Evolutionary conservation across 768 basidiomycete species (phyloP), one percentile per base, ranked within the genome.

Genomic region (Nevesoporus exiguus): DNA sequence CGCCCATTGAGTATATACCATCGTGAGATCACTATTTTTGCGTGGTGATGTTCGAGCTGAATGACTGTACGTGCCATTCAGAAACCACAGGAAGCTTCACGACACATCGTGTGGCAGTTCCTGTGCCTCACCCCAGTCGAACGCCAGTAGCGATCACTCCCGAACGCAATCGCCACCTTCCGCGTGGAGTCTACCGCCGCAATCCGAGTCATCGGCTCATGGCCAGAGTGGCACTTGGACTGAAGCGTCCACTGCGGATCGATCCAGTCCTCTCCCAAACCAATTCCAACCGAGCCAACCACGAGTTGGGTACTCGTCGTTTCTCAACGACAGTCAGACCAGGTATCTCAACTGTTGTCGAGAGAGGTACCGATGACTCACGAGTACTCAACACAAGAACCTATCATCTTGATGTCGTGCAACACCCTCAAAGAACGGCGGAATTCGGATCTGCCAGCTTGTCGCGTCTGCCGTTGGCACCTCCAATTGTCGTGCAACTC

Each of bases 371-470:
- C 46, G 44, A 58, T 56, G 42, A 50, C 62, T 67, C 47, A 70
- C 54, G 50, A 42, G 22, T 47, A 25, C 33, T 52, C 58, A 43
- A 62, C 47, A 53, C 58, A 62, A 85, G 84, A 71, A 75, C 82
- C 1, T 96, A 94, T 68, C 81, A 86, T 45, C 84, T 97, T 17
- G 85, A 90, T 66, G 83, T 95, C 55, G 80, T 93, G 25, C 93
- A 97, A 63, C 86, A 94, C 55, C 93, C 93, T 10, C 78, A 81
- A 58, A 80, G 80, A 56, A 85, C 90, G 25, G 91, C 93, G 37
- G 90, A 90, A 67, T 93, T 92, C 70, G 86, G 88, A 44, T 74
- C 79, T 47, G 80, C 81, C 21, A 83, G 78, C 52, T 76, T 93
- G 49, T 91, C 89, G 55, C 86, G 90, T 45, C 73, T 93, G 49